phyloP scores from a whole-genome alignment of 202 grass and related monocot genomes.

The Schoenoplectus triqueter region DNA sequence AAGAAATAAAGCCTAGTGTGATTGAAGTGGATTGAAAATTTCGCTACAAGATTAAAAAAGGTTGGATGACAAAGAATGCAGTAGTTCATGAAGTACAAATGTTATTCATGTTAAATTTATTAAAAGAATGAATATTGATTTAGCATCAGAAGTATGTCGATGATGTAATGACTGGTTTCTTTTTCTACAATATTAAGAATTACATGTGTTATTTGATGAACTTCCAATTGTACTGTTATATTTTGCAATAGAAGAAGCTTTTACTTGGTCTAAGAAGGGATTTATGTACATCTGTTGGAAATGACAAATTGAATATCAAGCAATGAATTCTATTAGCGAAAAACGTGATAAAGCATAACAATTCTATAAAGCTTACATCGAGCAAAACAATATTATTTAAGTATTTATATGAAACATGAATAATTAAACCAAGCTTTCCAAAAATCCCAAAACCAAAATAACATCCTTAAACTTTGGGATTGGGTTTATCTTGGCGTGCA shows the following conservation, averaged over 20 bases:
- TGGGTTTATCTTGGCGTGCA: no score
- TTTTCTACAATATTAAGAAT: neutral
- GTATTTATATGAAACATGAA: no score
- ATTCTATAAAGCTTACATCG: no score
- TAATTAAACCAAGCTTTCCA: no score
- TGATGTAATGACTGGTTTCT: neutral
- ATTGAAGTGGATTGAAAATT: constrained; percentile 75
- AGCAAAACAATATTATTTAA: no score
- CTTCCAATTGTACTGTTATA: neutral
- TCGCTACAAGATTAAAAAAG: constrained; percentile 15
- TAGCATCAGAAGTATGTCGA: neutral
- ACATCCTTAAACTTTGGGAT: no score
- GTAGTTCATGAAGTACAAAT: neutral
- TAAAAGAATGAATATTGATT: neutral
- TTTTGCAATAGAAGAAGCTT: neutral
- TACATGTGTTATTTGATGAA: neutral
- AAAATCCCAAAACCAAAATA: no score
- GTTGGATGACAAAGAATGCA: neutral
- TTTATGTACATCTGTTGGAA: constrained; percentile 25
- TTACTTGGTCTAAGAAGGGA: neutral
- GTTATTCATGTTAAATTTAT: neutral
- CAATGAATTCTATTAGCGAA: no score
- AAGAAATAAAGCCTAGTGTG: constrained; percentile 67
- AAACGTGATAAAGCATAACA: no score
- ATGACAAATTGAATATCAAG: no score